These are phyloP conservation scores for Suhomyces sp. DNA, from an alignment of 805 yeast genomes.

Conservation along the genomic window DNA sequence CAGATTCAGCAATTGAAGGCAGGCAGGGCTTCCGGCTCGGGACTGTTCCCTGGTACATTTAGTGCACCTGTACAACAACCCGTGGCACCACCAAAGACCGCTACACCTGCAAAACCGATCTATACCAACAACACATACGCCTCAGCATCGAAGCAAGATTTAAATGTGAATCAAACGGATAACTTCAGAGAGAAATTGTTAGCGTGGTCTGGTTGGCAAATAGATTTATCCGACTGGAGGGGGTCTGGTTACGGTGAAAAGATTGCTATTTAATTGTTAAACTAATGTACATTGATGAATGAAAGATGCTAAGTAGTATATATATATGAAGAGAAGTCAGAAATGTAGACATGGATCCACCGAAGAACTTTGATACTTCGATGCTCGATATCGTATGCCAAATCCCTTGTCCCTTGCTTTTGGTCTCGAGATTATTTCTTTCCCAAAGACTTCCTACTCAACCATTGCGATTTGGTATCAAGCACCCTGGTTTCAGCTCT, in stretches of 20 bases:
- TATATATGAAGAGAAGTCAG: no score
- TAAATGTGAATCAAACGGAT: slow-evolving; percentile 31
- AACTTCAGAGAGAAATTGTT: slow-evolving; percentile 58
- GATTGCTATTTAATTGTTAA: slow-evolving; percentile 4
- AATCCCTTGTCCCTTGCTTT: no score
- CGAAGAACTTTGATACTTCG: no score
- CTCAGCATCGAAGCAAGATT: slow-evolving; percentile 21
- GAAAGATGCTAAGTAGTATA: no score
- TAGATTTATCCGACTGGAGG: slow-evolving; percentile 68
- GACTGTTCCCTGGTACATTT: slow-evolving; percentile 4
- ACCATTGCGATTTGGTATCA: slow-evolving; percentile 37
- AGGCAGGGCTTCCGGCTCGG: slow-evolving; percentile 1
- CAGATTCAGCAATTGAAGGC: slow-evolving; percentile 16
- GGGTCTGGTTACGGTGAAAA: slow-evolving; percentile 2
- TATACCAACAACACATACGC: slow-evolving; percentile 33
- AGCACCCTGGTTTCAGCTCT: slow-evolving; percentile 33
- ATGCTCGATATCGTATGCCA: no score
- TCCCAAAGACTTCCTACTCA: slow-evolving; percentile 38
- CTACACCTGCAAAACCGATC: slow-evolving; percentile 30
- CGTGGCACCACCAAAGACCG: slow-evolving; percentile 3
- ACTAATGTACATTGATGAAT: no score
- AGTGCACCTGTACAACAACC: slow-evolving; percentile 7
- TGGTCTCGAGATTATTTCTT: slow-evolving; percentile 21
- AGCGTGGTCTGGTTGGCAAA: slow-evolving; percentile 82
- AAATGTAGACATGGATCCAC: no score